Conservation (phyloP, 805 yeast species). For the Barnettozyma californica region DNA sequence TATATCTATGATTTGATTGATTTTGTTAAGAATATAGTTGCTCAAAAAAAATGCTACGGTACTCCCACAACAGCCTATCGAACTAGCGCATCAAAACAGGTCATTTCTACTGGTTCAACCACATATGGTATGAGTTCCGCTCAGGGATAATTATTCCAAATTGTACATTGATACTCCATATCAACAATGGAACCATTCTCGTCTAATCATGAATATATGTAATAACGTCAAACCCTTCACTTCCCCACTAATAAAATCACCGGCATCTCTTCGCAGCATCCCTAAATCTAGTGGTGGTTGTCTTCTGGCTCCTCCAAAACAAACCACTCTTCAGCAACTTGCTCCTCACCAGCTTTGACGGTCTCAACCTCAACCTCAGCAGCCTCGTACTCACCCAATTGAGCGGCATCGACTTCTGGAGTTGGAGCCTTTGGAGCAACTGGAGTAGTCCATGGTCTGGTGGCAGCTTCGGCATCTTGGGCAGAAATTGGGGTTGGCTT, state of each 20-base stretch:
- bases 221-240: not conserved
- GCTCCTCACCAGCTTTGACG: slow-evolving; percentile 27
- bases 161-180: slow-evolving; percentile 4
- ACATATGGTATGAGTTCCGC: not conserved
- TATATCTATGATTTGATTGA: too few relatives aligned
- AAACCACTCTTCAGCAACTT: slow-evolving; percentile 67
- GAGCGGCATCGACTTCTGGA: slow-evolving; percentile 61
- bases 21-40: not conserved
- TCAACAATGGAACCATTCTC: not conserved
- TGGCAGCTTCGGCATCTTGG: slow-evolving; percentile 70
- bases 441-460: slow-evolving; percentile 82
- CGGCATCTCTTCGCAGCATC: not conserved
- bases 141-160: not conserved
- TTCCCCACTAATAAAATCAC: not conserved
- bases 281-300: slow-evolving; percentile 35
- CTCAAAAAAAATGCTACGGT: not conserved
- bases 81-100: too few relatives aligned
- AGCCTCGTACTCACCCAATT: slow-evolving; percentile 62
- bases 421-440: slow-evolving; percentile 70
- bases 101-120: not conserved
- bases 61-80: too few relatives aligned
- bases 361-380: slow-evolving; percentile 67
- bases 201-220: slow-evolving; percentile 4
- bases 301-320: slow-evolving; percentile 69
- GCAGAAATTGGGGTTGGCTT: slow-evolving; percentile 75